Conservation (phyloP, 2,329 filamentous ascomycete genomes). For the Calcarisporium arbuscula region DNA sequence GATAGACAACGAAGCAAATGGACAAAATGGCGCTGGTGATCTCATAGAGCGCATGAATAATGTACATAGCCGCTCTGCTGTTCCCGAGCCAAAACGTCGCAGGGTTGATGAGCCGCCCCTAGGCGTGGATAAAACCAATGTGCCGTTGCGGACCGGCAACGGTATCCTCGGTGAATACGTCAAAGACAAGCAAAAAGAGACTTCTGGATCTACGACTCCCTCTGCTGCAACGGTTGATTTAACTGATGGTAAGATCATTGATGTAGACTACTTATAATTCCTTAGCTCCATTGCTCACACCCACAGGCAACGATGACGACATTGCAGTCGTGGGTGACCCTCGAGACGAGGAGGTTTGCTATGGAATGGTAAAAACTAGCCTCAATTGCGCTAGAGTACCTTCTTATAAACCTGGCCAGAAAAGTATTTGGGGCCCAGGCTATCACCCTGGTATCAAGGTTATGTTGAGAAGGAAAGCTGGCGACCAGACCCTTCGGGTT, state of each 20-base stretch:
- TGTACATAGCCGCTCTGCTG: conserved; percentile 57
- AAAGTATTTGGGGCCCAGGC: conserved; percentile 48
- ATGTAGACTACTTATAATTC: conserved; percentile 8
- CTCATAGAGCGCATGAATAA: conserved; percentile 74
- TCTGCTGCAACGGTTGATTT: conserved; percentile 49
- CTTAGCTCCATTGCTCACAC: conserved; percentile 6
- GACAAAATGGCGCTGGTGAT: conserved; percentile 39
- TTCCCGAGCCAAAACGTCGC: conserved; percentile 58
- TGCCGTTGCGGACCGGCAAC: conserved; percentile 33
- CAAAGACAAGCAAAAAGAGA: conserved; percentile 50
- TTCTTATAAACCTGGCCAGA: conserved; percentile 56
- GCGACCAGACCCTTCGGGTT: conserved; percentile 54
- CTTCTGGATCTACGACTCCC: conserved; percentile 18
- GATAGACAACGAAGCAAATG: conserved; percentile 15
- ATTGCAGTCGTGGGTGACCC: conserved; percentile 49
- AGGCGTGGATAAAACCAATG: conserved; percentile 29
- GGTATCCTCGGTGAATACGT: conserved; percentile 61
- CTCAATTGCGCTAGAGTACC: conserved; percentile 65
- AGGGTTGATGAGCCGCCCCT: conserved; percentile 46
- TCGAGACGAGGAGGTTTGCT: conserved; percentile 68
- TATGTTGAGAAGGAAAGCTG: conserved; percentile 53
- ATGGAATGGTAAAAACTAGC: conserved; percentile 66
- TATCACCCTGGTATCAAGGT: conserved; percentile 74
- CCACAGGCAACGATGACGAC: conserved; percentile 45
- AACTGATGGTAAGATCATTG: conserved; percentile 39